Conservation (phyloP, 73 alveolate genomes). For the Paramecium primaurelia region DNA sequence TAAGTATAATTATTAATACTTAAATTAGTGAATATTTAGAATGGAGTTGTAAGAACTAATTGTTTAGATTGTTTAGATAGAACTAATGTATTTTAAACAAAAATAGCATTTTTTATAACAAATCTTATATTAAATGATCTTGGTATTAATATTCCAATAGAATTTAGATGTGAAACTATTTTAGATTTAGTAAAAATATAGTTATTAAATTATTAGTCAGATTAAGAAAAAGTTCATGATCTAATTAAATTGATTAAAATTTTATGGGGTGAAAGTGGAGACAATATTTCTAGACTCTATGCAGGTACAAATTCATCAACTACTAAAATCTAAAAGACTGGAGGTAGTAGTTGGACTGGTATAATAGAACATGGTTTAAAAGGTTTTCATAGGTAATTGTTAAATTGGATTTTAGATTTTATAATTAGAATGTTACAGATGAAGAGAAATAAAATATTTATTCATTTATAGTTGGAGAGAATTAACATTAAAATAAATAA, state of each 20-base stretch:
- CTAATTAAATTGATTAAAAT: constrained; percentile 14
- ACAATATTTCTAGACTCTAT: constrained; percentile 28
- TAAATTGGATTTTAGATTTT: background rate
- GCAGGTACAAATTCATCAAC: constrained; percentile 58
- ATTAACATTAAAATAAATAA: background rate
- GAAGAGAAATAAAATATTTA: background rate
- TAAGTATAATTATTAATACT: background rate
- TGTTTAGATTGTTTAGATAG: constrained; percentile 94
- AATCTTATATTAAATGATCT: constrained; percentile 59
- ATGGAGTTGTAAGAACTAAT: constrained; percentile 88
- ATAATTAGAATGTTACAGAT: constrained; percentile 8
- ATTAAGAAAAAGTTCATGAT: background rate
- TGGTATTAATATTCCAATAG: constrained; percentile 37
- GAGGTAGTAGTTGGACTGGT: constrained; percentile 43
- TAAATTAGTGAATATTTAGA: constrained; percentile 52
- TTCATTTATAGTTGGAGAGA: background rate
- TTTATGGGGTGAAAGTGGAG: constrained; percentile 58
- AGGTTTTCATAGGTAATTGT: background rate
- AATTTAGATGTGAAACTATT: constrained; percentile 29
- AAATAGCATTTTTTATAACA: constrained; percentile 66
- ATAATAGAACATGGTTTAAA: constrained; percentile 21
- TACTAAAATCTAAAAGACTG: constrained; percentile 44
- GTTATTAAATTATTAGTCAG: background rate
- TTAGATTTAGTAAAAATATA: background rate
- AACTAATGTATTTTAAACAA: constrained; percentile 86